These are phyloP conservation scores for Botryosphaeria agaves DNA, from an alignment of 2,329 filamentous ascomycete genomes.

Conservation along the genomic window DNA sequence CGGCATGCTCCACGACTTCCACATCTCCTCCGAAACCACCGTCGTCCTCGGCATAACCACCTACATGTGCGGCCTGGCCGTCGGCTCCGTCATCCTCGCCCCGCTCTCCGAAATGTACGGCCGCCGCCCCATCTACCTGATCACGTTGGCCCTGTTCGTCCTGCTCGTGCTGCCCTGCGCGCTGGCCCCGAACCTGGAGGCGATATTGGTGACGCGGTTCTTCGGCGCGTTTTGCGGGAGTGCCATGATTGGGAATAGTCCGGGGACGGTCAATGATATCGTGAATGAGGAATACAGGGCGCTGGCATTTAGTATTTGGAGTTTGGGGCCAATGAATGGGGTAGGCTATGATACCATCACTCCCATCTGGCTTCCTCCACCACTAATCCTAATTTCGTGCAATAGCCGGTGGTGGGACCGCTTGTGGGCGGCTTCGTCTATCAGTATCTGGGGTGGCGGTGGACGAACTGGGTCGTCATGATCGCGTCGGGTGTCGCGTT, in stretches of 20 bases:
- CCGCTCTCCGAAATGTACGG: conserved; percentile 58
- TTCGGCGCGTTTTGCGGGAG: conserved; percentile 58
- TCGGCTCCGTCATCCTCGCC: conserved; percentile 55
- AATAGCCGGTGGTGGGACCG: conserved; percentile 34
- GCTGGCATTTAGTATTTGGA: conserved; percentile 69
- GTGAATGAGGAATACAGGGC: conserved; percentile 65
- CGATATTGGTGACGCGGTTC: conserved; percentile 57
- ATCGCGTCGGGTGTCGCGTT: conserved; percentile 51
- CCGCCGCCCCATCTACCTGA: conserved; percentile 47
- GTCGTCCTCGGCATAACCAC: conserved; percentile 61
- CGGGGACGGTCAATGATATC: conserved; percentile 70
- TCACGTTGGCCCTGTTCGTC: conserved; percentile 45
- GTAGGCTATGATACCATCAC: conserved; percentile 18
- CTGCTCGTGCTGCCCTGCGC: conserved; percentile 56
- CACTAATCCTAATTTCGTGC: background rate
- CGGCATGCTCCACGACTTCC: conserved; percentile 51
- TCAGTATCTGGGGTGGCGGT: conserved; percentile 69
- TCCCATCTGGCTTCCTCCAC: too few relatives aligned
- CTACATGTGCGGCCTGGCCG: conserved; percentile 58
- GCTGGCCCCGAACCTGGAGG: conserved; percentile 46
- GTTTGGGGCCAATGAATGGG: conserved; percentile 70
- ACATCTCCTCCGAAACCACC: conserved; percentile 37
- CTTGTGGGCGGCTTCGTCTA: conserved; percentile 69
- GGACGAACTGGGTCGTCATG: conserved; percentile 66
- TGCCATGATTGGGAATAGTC: conserved; percentile 68